phyloP scores from a whole-genome alignment of 768 basidiomycete species.

The Panaeolus cyanescens region DNA sequence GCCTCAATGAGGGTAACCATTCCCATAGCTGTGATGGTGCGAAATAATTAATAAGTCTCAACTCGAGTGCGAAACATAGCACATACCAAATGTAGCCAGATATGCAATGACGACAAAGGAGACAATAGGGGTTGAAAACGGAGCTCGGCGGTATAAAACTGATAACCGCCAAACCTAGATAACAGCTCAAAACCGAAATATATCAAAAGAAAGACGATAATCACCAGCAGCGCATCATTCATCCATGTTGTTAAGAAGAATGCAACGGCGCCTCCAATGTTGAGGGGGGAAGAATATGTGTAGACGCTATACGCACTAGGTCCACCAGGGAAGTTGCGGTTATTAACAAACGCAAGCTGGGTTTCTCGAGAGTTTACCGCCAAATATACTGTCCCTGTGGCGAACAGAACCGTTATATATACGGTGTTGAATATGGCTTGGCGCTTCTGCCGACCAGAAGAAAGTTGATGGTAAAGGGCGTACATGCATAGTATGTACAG shows the following conservation, averaged over 20 bases:
- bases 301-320: slow-evolving; percentile 10
- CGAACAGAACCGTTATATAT: slow-evolving; percentile 3
- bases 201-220: background rate
- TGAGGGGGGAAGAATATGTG: slow-evolving; percentile 10
- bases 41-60: too few species aligned
- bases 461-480: too few species aligned
- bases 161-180: slow-evolving; percentile 14
- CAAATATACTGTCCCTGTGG: slow-evolving; percentile 6
- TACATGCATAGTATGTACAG: too few species aligned
- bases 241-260: slow-evolving; percentile 20
- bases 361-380: slow-evolving; percentile 5
- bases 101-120: slow-evolving; percentile 1
- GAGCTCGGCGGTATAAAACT: background rate
- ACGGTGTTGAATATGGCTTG: background rate
- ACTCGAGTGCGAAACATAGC: too few species aligned
- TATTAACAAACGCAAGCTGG: slow-evolving; percentile 19
- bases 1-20: slow-evolving; percentile 6
- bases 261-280: slow-evolving; percentile 11
- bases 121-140: background rate
- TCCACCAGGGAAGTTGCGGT: slow-evolving; percentile 19
- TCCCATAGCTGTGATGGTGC: slow-evolving; percentile 9
- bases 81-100: slow-evolving; percentile 3
- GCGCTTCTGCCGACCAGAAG: too few species aligned
- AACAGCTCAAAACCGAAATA: background rate
- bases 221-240: slow-evolving; percentile 18